A percentile compares a stretch with the other conserved stretches of the same genome.
Evolutionary conservation across 805 yeast species (phyloP).

Genomic region (Lachancea waltii): DNA sequence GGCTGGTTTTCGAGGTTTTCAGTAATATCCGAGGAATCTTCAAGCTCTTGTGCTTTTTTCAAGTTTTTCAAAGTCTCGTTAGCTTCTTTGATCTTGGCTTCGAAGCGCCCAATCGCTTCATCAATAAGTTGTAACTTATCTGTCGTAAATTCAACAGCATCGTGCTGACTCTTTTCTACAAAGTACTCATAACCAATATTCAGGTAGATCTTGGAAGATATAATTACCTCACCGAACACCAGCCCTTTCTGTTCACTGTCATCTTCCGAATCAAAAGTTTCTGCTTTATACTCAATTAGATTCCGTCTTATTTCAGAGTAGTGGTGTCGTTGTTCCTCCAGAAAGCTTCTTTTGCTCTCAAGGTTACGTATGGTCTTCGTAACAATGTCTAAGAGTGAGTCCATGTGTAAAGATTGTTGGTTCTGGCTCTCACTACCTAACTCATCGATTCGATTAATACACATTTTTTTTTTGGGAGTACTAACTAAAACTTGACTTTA

Average conservation of each 20-base stretch:
- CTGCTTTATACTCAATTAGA: constrained; percentile 8
- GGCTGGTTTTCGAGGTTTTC: background rate
- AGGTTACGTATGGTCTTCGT: constrained; percentile 19
- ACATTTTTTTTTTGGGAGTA: too few relatives aligned
- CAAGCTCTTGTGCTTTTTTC: constrained; percentile 8
- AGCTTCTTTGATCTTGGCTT: constrained; percentile 37
- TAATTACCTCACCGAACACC: constrained; percentile 28
- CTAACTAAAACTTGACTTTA: too few relatives aligned
- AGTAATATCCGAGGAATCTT: constrained; percentile 1
- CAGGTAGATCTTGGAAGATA: constrained; percentile 20
- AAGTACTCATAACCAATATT: constrained; percentile 32
- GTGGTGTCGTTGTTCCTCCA: constrained; percentile 24
- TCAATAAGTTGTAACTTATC: constrained; percentile 26
- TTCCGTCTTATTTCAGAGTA: constrained; percentile 18
- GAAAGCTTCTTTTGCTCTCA: constrained; percentile 20
- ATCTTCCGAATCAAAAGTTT: constrained; percentile 5
- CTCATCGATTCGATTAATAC: too few relatives aligned
- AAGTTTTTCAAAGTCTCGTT: constrained; percentile 29
- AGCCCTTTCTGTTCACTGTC: constrained; percentile 16
- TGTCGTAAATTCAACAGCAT: constrained; percentile 22
- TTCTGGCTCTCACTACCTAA: too few relatives aligned
- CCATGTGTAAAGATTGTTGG: too few relatives aligned
- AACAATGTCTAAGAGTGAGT: constrained; percentile 18
- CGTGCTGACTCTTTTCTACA: constrained; percentile 23
- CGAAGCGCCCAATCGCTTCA: constrained; percentile 38